A percentile compares a stretch with the other conserved stretches of the same genome.
phyloP scores from a whole-genome alignment of 1,284 basidiomycete genomes.

The Puccinia novopanici region DNA sequence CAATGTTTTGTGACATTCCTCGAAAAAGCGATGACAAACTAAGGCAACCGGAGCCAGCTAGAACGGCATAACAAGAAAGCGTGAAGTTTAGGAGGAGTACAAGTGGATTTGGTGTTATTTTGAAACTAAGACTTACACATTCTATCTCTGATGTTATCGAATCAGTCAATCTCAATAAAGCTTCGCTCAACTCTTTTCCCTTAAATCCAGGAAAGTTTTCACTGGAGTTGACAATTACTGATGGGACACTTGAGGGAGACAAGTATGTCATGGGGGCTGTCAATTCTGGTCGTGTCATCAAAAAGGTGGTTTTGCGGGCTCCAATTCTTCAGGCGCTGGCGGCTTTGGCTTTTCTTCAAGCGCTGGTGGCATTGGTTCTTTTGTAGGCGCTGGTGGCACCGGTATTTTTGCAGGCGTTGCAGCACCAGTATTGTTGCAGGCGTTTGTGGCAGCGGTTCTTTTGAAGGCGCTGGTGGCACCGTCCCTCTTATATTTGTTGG shows the following conservation, averaged over 20 bases:
- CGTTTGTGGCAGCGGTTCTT: not conserved
- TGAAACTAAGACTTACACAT: conserved; percentile 17
- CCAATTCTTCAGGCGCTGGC: not conserved
- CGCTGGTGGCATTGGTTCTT: not conserved
- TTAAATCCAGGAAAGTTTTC: conserved; percentile 11
- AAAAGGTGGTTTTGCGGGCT: conserved; percentile 29
- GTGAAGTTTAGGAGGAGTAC: not conserved
- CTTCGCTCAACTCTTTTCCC: conserved; percentile 5
- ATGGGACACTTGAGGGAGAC: conserved; percentile 18
- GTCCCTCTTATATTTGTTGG: too few species aligned
- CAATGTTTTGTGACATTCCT: conserved; percentile 21
- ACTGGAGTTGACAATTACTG: conserved; percentile 21
- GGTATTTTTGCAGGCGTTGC: not conserved
- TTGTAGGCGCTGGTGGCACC: not conserved
- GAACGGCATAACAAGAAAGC: conserved; percentile 12
- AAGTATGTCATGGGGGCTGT: conserved; percentile 30
- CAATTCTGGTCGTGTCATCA: conserved; percentile 15
- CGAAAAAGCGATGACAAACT: conserved; percentile 29
- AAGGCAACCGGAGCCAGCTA: conserved; percentile 33
- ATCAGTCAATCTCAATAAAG: conserved; percentile 24
- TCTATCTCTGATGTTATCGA: conserved; percentile 29
- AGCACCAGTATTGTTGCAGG: not conserved
- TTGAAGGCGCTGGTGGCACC: not conserved
- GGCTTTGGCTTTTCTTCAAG: not conserved
- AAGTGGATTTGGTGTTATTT: not conserved